Evolutionary conservation across 164 flowering plant species (phyloP), one percentile per base, ranked within the genome.

Genomic region (Vitis vinifera): DNA sequence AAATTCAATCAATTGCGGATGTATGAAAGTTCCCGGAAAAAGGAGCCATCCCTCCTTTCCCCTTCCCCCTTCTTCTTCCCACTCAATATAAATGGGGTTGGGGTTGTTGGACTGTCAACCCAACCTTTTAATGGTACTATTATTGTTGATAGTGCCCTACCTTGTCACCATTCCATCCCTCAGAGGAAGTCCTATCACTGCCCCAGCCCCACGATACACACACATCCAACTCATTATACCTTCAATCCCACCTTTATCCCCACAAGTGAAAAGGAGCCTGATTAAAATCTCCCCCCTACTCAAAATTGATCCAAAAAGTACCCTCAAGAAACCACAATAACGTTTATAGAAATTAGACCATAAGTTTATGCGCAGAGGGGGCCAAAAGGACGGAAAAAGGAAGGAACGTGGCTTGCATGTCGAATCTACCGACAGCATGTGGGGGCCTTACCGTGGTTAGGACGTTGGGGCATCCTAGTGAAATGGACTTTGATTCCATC

Each of bases 81-180:
- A 37, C 44, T 37, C 52, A 47, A 66, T 8, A 19, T 37, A 53
- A 47, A 56, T 15, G 27, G 2, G 49, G 17, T 29, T 14, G 37
- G 55, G 51, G 55, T 64, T 17, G 72, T 52, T 69, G 65, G 52
- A 44, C 4, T 53, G 63, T 63, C 70, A 60, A 60, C 70, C 67
- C 67, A 19, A 53, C 51, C 50, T 49, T 57, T 59, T 23, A 49
- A 16, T 67, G 67, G 53, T 23, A 63, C 59, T 44, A 75, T 67
- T 75, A 71, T 76, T 76, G 73, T 31, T 71, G 70, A 68, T 63
- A 66, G 75, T 78, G 76, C 76, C 76, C 68, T 65, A 62, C 72
- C 70, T 61, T 65, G 79, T 73, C 80, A 77, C 65, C 68, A 69
- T 77, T 66, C 74, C 81, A 73, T 63, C 72, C 68, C 53, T 53